A percentile compares a stretch with the other conserved stretches of the same genome.
Evolutionary conservation across 495 filamentous ascomycete genomes (phyloP).

Genomic region (Bacidia rubella): DNA sequence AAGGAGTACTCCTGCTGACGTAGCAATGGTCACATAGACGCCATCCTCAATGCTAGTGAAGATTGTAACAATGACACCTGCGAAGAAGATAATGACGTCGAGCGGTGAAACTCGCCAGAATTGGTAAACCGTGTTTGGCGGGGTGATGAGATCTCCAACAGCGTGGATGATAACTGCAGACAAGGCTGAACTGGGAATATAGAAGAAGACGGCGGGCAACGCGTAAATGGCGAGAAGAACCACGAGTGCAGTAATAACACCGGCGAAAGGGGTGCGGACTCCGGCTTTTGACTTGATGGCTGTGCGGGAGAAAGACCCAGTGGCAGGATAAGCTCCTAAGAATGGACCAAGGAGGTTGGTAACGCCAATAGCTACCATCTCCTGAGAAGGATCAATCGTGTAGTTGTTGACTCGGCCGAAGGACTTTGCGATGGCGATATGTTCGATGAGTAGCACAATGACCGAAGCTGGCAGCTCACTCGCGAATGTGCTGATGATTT

Average conservation of each 20-base stretch:
- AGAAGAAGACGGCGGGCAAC: constrained; percentile 84
- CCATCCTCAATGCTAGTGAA: constrained; percentile 84
- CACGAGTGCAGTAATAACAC: constrained; percentile 76
- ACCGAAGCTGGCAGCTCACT: constrained; percentile 62
- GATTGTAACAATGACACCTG: constrained; percentile 80
- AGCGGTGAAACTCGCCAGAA: constrained; percentile 91
- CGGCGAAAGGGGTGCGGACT: constrained; percentile 83
- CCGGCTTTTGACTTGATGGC: constrained; percentile 98
- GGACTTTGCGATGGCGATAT: constrained; percentile 95
- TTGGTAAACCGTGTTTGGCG: constrained; percentile 86
- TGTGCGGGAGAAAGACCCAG: constrained; percentile 92
- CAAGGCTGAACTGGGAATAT: constrained; percentile 77
- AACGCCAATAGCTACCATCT: constrained; percentile 89
- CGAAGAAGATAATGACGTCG: constrained; percentile 87
- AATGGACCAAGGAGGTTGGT: constrained; percentile 88
- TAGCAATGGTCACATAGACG: constrained; percentile 71
- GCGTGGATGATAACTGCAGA: constrained; percentile 95
- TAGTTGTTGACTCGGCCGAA: constrained; percentile 97
- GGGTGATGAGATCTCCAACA: constrained; percentile 86
- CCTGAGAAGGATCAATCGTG: constrained; percentile 93
- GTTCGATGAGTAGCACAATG: constrained; percentile 90
- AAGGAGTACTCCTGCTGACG: constrained; percentile 66
- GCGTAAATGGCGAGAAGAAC: constrained; percentile 94
- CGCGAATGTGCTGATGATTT: constrained; percentile 48
- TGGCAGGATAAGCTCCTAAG: constrained; percentile 86